A percentile compares a stretch with the other conserved stretches of the same genome.
Evolutionary conservation across 108 stramenopile species (phyloP).

Genomic region (Cylindrotheca closterium): DNA sequence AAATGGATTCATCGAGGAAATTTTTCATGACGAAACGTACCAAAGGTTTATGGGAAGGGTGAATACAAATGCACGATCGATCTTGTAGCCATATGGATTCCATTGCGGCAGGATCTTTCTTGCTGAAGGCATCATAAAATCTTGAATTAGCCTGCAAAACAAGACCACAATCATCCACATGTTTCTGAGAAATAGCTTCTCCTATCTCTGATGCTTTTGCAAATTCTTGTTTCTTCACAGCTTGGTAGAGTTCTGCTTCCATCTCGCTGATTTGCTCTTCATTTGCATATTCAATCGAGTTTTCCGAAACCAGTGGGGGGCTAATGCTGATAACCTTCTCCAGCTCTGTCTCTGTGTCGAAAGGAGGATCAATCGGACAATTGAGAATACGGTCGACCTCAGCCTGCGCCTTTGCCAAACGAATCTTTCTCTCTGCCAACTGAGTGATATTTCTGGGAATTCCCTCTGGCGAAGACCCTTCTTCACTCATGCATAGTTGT

Average conservation of each 20-base stretch:
- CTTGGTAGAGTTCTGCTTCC: conserved; percentile 44
- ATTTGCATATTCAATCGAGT: conserved; percentile 21
- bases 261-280: conserved; percentile 41
- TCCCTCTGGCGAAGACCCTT: neutral
- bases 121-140: conserved; percentile 79
- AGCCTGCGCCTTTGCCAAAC: conserved; percentile 42
- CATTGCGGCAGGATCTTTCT: conserved; percentile 66
- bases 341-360: conserved; percentile 55
- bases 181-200: conserved; percentile 61
- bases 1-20: no score
- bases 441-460: conserved; percentile 14
- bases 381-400: conserved; percentile 55
- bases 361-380: conserved; percentile 47
- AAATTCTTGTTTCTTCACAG: conserved; percentile 47
- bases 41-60: conserved; percentile 70
- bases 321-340: conserved; percentile 49
- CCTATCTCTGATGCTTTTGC: conserved; percentile 41
- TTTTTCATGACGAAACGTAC: no score
- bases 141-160: conserved; percentile 73
- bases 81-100: conserved; percentile 69
- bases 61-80: conserved; percentile 70
- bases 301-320: conserved; percentile 26
- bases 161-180: conserved; percentile 80
- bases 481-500: no score
- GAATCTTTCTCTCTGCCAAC: conserved; percentile 14